Conservation (phyloP, 225 moss, liverwort and hornwort genomes). For the Straminergon stramineum region DNA sequence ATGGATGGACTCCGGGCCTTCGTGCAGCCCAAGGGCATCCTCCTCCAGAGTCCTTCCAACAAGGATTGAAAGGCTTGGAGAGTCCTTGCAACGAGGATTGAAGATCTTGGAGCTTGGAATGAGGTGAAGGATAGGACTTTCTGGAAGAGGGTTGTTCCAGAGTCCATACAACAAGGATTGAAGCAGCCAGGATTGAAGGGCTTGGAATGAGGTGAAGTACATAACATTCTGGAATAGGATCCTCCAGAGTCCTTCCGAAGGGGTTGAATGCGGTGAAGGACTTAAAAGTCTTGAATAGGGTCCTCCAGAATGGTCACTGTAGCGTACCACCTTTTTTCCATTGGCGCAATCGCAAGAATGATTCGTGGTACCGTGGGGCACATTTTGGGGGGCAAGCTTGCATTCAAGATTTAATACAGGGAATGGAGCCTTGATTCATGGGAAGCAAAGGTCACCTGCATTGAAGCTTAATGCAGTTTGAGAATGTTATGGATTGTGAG, state of each 20-base stretch:
- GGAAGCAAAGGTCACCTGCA: background rate
- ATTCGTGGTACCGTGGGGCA: background rate
- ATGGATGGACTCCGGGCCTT: constrained; percentile 80
- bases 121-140: background rate
- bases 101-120: background rate
- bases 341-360: background rate
- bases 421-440: background rate
- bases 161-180: background rate
- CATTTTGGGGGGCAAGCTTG: background rate
- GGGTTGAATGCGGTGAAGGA: background rate
- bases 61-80: constrained; percentile 8
- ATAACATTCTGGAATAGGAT: background rate
- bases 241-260: background rate
- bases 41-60: constrained; percentile 46
- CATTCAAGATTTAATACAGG: background rate
- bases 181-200: background rate
- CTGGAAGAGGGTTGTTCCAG: background rate
- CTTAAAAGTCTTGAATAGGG: background rate
- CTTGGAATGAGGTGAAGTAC: background rate
- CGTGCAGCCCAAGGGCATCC: constrained; percentile 76
- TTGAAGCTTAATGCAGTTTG: background rate
- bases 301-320: background rate
- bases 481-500: too few relatives aligned
- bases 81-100: background rate
- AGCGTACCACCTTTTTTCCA: background rate